Conservation (phyloP, 192 early-diverging fungal genomes). For the Backusella luteola region DNA sequence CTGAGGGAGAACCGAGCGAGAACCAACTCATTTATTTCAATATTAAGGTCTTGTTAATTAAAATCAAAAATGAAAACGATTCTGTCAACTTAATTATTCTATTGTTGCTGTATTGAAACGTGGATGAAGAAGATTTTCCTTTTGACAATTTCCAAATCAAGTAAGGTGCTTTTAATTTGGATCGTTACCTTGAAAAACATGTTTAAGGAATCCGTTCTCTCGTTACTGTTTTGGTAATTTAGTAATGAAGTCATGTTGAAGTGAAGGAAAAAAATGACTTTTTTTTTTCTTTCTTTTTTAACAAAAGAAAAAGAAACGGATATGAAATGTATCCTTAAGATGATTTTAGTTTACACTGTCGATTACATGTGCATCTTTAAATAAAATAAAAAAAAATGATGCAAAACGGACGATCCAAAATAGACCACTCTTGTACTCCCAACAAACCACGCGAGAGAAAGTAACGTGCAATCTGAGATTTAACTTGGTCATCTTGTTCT, state of each 20-base stretch:
- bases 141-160: conserved; percentile 1
- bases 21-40: too few relatives aligned
- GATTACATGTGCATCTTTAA: too few relatives aligned
- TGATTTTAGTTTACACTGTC: too few relatives aligned
- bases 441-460: not conserved
- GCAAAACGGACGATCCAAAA: not conserved
- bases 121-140: not conserved
- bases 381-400: not conserved
- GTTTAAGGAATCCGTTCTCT: not conserved
- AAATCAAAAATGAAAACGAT: not conserved
- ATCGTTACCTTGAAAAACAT: not conserved
- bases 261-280: too few relatives aligned
- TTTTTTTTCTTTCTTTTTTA: too few relatives aligned
- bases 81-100: not conserved
- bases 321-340: too few relatives aligned
- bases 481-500: not conserved
- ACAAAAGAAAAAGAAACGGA: not conserved
- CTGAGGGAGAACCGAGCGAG: too few relatives aligned
- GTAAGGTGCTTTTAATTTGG: not conserved
- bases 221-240: not conserved
- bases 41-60: too few relatives aligned
- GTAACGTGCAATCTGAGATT: not conserved
- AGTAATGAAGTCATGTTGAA: not conserved
- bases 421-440: not conserved
- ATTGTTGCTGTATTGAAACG: not conserved